Conservation (phyloP, 495 filamentous ascomycete genomes). For the Penicillium maclennaniae region DNA sequence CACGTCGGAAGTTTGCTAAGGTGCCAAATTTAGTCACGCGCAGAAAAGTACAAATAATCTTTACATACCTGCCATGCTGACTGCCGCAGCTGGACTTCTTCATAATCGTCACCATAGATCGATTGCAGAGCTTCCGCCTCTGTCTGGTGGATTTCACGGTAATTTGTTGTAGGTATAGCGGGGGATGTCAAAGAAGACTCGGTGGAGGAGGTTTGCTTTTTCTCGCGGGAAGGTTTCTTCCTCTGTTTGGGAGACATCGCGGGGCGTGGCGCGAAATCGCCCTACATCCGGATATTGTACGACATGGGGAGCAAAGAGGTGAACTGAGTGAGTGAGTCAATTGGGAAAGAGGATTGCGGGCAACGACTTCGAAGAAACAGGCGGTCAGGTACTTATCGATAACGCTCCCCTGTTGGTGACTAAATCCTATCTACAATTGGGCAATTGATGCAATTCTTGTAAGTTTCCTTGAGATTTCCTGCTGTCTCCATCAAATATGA, state of each 20-base stretch:
- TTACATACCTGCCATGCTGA: conserved; percentile 79
- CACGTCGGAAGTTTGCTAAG: conserved; percentile 69
- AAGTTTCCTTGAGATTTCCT: background rate
- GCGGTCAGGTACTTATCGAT: conserved; percentile 27
- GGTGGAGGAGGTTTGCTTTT: conserved; percentile 32
- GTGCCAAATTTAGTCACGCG: conserved; percentile 1
- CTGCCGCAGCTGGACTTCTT: conserved; percentile 63
- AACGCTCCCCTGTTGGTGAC: background rate
- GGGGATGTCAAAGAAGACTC: conserved; percentile 26
- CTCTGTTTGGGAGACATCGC: conserved; percentile 51
- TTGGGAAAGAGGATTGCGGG: conserved; percentile 4
- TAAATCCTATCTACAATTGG: background rate
- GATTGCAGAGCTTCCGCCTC: conserved; percentile 84
- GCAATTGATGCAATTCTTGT: background rate
- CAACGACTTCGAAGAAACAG: conserved; percentile 15
- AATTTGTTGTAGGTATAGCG: conserved; percentile 53
- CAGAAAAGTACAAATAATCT: background rate
- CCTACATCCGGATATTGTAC: conserved; percentile 27
- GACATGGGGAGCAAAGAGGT: conserved; percentile 9
- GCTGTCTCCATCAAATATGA: background rate
- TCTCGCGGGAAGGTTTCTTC: conserved; percentile 35
- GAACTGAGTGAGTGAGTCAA: conserved; percentile 3
- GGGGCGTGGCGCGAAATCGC: conserved; percentile 38
- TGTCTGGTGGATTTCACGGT: conserved; percentile 78
- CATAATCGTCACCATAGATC: conserved; percentile 90